Base-by-base conservation (phyloP, 1,284 basidiomycete genomes). In the Pascua guehoae region DNA sequence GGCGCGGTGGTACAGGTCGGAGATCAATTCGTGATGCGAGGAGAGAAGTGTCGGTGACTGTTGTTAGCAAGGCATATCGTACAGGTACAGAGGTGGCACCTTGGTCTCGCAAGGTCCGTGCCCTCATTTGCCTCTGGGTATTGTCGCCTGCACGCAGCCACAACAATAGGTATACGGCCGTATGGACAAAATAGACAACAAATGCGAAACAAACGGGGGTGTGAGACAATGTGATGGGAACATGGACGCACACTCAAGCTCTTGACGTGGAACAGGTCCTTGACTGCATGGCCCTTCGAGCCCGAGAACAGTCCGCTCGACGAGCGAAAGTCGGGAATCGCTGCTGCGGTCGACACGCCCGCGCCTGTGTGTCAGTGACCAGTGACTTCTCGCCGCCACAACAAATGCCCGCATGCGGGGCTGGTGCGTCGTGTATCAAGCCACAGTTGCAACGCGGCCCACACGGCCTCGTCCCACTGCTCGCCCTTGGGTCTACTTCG, bases 281-380 rank as follows among this genome's bases (percentile, higher is more conserved):
- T 92, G 15, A 91, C 90, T 4, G 87, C 49, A 47, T 88, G 87
- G 69, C 85, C 83, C 74, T 89, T 91, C 37, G 45, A 40, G 16
- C 53, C 81, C 76, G 47, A 83, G 74, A 95, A 95, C 32, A 96
- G 79, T 17, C 92, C 92, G 45, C 85, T 84, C 5, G 87, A 77
- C 2, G 89, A 92, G 63, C 93, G 81, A 74, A 97, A 97, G 78
- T 96, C 93, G 38, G 93, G 92, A 47, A 97, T 96, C 47, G 89
- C 88, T 53, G 90, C 89, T 42, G 86, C 84, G 2, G 93, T 91
- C 50, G 90, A 93, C 61, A 96, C 90, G 38, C 93, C 93, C 51
- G 93, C 93, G 60, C 91, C 91, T 90, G 60, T 8, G 16, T 18
- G 45, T 47, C 47, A 62, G 55, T 32, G 24, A 32, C 7, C 24